Base-by-base conservation (phyloP, 169 alveolate species). In the Cryptosporidium bovis region DNA sequence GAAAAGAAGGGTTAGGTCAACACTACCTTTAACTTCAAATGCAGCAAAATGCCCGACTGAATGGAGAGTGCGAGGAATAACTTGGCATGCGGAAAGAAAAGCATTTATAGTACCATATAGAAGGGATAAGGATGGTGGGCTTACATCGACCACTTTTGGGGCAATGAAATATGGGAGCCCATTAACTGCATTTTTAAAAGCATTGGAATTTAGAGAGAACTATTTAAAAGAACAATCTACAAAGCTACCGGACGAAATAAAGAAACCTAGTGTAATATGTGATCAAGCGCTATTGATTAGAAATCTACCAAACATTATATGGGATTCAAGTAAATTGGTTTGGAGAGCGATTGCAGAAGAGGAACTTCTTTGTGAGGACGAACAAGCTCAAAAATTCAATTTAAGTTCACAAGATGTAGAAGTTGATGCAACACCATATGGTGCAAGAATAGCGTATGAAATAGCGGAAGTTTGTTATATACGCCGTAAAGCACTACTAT, bases 61-160 rank as follows among this genome's bases (percentile, higher is more conserved):
- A 20, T 77, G 87, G 87, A 56, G 87, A n/a, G 87, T 77, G 18
- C 27, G 87, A 44, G 87, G 87, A 40, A 77, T 77, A 13, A 77
- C 87, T n/a, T 77, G 87, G 87, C 87, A 77, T 77, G 87, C 87
- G 16, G 87, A 77, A 62, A 77, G 87, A 50, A 77, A 77, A 50
- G 87, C 87, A 60, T 77, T 77, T 77, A 77, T 77, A 33, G 87
- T 77, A 24, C 87, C 87, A 24, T 77, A 77, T 60, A 77, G 87
- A 20, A 55, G 87, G 31, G 87, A 77, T 77, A 77, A 56, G 40
- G 87, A 77, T 60, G 87, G 87, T 55, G 87, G 87, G 40, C 71
- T 77, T 10, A 77, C 87, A 24, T 77, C 87, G 7, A 77, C 87
- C 10, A 77, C 87, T 36, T 77, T 77, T 62, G 87, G 87, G 24